These are phyloP conservation scores for Pythium catenulatum DNA, from an alignment of 352 stramenopile genomes.

Conservation along the genomic window DNA sequence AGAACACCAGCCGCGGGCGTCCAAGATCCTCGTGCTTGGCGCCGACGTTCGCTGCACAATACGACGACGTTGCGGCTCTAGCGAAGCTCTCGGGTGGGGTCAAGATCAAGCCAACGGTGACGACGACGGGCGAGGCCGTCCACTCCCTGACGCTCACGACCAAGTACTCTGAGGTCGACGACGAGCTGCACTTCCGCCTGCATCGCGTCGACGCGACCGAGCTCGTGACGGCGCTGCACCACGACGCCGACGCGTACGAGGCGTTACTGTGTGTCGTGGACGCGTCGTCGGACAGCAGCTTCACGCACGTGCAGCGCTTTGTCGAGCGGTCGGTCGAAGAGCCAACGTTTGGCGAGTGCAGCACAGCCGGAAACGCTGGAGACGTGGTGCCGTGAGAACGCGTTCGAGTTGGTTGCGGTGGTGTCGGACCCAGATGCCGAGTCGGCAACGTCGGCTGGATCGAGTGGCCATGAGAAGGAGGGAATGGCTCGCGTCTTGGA, in stretches of 20 bases:
- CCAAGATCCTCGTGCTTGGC: constrained; percentile 40
- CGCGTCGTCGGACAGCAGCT: constrained; percentile 10
- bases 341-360: constrained; percentile 22
- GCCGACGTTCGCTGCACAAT: constrained; percentile 7
- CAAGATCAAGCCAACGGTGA: neutral
- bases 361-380: constrained; percentile 64
- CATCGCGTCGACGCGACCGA: constrained; percentile 13
- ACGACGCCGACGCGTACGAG: constrained; percentile 46
- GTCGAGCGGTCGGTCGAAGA: constrained; percentile 46
- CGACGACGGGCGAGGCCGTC: neutral
- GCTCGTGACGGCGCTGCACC: neutral
- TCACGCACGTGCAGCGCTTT: constrained; percentile 31
- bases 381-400: constrained; percentile 76
- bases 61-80: neutral
- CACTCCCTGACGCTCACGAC: constrained; percentile 1
- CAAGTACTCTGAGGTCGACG: constrained; percentile 45
- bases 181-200: constrained; percentile 25
- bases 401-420: constrained; percentile 77
- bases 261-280: constrained; percentile 45
- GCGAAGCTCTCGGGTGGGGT: neutral
- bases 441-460: too few species aligned
- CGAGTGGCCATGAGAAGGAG: too few species aligned
- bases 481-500: too few species aligned
- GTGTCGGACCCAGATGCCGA: neutral
- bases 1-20: neutral